These are phyloP conservation scores for Apiospora koreana DNA, from an alignment of 2,329 filamentous ascomycete species.

Conservation along the genomic window DNA sequence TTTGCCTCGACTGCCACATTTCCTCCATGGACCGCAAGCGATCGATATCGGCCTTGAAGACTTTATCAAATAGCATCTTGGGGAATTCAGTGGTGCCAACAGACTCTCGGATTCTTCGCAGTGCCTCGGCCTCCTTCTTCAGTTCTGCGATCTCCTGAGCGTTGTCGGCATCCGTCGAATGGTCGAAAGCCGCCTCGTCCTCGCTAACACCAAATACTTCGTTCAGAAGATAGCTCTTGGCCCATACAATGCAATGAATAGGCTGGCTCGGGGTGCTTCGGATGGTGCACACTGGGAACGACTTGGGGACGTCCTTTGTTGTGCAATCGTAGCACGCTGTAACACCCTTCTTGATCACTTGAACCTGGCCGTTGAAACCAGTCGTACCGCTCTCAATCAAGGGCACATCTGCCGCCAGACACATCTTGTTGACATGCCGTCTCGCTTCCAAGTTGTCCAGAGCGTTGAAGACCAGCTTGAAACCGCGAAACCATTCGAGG, in stretches of 20 bases:
- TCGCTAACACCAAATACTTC: constrained; percentile 94
- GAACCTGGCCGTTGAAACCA: constrained; percentile 95
- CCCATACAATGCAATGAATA: constrained; percentile 99
- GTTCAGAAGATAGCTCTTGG: constrained; percentile 91
- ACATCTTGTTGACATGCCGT: constrained; percentile 97
- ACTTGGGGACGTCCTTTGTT: constrained; percentile 85
- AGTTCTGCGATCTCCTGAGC: constrained; percentile 86
- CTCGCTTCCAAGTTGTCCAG: constrained; percentile 93
- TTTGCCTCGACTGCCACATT: constrained; percentile 87
- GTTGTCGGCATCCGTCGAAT: constrained; percentile 80
- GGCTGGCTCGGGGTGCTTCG: constrained; percentile 93
- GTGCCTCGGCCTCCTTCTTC: constrained; percentile 76
- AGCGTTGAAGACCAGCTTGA: constrained; percentile 91
- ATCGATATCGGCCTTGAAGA: constrained; percentile 83
- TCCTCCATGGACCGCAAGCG: constrained; percentile 85
- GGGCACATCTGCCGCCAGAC: constrained; percentile 84
- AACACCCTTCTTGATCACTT: constrained; percentile 88
- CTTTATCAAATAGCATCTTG: constrained; percentile 85
- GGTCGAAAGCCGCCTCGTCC: constrained; percentile 79
- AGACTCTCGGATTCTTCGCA: constrained; percentile 79
- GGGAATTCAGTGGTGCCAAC: constrained; percentile 79
- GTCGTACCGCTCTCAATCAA: constrained; percentile 96
- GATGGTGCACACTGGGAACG: constrained; percentile 95
- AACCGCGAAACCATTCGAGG: constrained; percentile 82
- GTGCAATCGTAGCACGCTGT: constrained; percentile 98